Conservation (phyloP, 2,329 filamentous ascomycete species). For the Leptoxyphium fumago region DNA sequence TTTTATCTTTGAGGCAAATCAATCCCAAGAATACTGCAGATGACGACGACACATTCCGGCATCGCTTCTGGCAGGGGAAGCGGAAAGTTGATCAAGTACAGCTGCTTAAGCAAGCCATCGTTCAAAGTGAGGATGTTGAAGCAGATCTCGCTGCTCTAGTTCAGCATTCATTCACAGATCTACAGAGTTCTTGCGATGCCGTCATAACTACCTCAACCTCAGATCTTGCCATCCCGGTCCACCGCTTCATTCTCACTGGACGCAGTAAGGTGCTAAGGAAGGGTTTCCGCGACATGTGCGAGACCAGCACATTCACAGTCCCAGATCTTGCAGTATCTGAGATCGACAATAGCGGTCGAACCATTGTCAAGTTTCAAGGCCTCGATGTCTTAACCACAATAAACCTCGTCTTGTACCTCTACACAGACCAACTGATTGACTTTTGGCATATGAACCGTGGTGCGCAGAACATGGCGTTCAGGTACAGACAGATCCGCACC, state of each 20-base stretch:
- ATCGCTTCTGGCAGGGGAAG: slow-evolving; percentile 34
- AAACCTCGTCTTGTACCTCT: slow-evolving; percentile 66
- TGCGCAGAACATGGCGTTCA: slow-evolving; percentile 48
- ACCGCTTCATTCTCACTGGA: slow-evolving; percentile 64
- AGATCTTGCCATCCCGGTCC: slow-evolving; percentile 60
- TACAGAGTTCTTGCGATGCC: slow-evolving; percentile 30
- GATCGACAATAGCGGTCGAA: slow-evolving; percentile 34
- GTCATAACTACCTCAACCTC: slow-evolving; percentile 43
- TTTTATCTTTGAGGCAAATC: slow-evolving; percentile 55
- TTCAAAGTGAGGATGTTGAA: slow-evolving; percentile 53
- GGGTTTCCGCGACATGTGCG: slow-evolving; percentile 44
- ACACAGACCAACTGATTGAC: slow-evolving; percentile 66
- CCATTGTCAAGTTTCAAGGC: slow-evolving; percentile 49
- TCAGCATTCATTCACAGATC: slow-evolving; percentile 18
- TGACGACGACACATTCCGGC: slow-evolving; percentile 28
- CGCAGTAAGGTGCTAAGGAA: slow-evolving; percentile 56
- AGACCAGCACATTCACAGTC: slow-evolving; percentile 39
- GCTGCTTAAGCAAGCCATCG: slow-evolving; percentile 38
- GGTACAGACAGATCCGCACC: slow-evolving; percentile 64
- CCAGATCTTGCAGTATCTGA: slow-evolving; percentile 47
- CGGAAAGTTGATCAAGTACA: slow-evolving; percentile 33
- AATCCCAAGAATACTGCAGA: slow-evolving; percentile 19
- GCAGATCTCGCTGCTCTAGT: slow-evolving; percentile 43
- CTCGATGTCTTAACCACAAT: slow-evolving; percentile 66
- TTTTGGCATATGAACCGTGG: slow-evolving; percentile 71